A percentile compares a stretch with the other conserved stretches of the same genome.
phyloP scores from a whole-genome alignment of 2,329 filamentous ascomycete species.

The Nothophaeocryptopus gaeumannii region DNA sequence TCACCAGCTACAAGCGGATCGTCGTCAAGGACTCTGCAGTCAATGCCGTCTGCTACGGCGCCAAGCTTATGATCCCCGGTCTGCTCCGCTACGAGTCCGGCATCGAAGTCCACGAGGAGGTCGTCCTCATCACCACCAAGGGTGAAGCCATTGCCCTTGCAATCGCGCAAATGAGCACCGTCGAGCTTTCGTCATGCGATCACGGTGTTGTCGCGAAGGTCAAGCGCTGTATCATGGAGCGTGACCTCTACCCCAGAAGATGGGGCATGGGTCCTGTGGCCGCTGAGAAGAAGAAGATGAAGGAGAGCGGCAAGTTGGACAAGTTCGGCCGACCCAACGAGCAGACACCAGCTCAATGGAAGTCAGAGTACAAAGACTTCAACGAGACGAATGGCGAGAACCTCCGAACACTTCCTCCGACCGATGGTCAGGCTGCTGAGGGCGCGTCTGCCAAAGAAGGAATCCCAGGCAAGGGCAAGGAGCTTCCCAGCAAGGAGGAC shows the following conservation, averaged over 20 bases:
- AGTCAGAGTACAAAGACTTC: constrained; percentile 87
- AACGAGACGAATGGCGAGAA: constrained; percentile 47
- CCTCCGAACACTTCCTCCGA: constrained; percentile 13
- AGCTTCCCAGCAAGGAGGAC: constrained; percentile 43
- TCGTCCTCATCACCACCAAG: constrained; percentile 98
- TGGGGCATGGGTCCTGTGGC: constrained; percentile 96
- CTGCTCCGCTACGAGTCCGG: constrained; percentile 86
- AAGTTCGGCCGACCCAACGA: constrained; percentile 95
- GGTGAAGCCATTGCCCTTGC: constrained; percentile 96
- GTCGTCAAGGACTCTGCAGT: constrained; percentile 97
- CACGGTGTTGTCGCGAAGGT: constrained; percentile 98
- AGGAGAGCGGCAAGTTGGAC: constrained; percentile 95
- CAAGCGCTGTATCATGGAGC: constrained; percentile 99
- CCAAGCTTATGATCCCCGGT: constrained; percentile 98
- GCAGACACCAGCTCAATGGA: constrained; percentile 90
- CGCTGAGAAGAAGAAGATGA: constrained; percentile 99
- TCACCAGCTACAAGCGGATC: constrained; percentile 91
- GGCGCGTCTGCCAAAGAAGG: constrained; percentile 37
- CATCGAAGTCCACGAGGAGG: constrained; percentile 93
- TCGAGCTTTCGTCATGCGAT: constrained; percentile 94
- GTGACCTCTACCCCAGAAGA: constrained; percentile 91
- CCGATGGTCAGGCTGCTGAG: constrained; percentile 34
- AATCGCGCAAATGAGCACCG: constrained; percentile 96
- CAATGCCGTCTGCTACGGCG: constrained; percentile 97
- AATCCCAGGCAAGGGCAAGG: constrained; percentile 34